A percentile compares a stretch with the other conserved stretches of the same genome.
These are phyloP conservation scores for Dimocarpus longan DNA, from an alignment of 345 rosid species.

Conservation along the genomic window DNA sequence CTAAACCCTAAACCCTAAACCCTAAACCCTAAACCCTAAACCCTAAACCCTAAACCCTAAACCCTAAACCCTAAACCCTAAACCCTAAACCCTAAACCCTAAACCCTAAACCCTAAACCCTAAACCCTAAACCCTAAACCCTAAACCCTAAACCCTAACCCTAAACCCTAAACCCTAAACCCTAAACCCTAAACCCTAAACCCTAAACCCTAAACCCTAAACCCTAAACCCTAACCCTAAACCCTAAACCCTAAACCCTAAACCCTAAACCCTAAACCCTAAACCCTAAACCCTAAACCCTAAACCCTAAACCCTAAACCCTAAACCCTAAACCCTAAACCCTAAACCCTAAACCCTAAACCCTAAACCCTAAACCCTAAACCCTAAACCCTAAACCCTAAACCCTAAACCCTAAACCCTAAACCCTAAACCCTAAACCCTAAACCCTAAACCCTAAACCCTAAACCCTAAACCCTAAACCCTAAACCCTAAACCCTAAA, in stretches of 20 bases:
- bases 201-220: conserved; percentile 18
- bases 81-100: conserved; percentile 24
- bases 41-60: conserved; percentile 28
- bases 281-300: conserved; percentile 12
- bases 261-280: conserved; percentile 5
- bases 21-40: conserved; percentile 23
- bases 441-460: conserved; percentile 26
- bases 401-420: conserved; percentile 27
- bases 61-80: conserved; percentile 26
- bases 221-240: conserved; percentile 14
- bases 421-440: conserved; percentile 27
- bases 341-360: conserved; percentile 25
- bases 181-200: conserved; percentile 14
- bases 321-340: conserved; percentile 19
- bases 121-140: conserved; percentile 24
- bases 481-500: conserved; percentile 28
- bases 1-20: conserved; percentile 18
- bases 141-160: conserved; percentile 21
- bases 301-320: conserved; percentile 16
- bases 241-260: background rate
- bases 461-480: conserved; percentile 27
- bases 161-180: conserved; percentile 4
- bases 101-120: conserved; percentile 21
- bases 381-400: conserved; percentile 32
- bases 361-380: conserved; percentile 27